These are phyloP conservation scores for Colletotrichum truncatum DNA, from an alignment of 2,329 filamentous ascomycete genomes.

Conservation along the genomic window DNA sequence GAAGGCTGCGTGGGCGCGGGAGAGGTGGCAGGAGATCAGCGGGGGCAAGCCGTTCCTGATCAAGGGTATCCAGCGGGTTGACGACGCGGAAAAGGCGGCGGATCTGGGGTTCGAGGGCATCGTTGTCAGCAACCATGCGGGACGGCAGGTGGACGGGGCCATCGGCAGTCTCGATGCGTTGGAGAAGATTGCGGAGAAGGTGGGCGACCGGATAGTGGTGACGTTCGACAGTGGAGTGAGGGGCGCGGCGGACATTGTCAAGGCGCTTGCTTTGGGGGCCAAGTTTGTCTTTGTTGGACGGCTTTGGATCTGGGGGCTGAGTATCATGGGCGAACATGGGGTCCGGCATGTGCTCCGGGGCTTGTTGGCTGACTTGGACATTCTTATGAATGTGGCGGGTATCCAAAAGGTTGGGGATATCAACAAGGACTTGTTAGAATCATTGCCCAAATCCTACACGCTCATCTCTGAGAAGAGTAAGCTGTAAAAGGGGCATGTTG, in stretches of 20 bases:
- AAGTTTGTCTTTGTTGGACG: conserved; percentile 67
- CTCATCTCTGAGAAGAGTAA: conserved; percentile 20
- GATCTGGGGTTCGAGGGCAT: conserved; percentile 68
- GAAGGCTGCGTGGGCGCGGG: conserved; percentile 68
- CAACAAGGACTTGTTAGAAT: conserved; percentile 24
- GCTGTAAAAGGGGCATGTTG: background rate
- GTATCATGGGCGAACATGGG: conserved; percentile 25
- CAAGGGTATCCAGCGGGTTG: conserved; percentile 70
- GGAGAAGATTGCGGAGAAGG: conserved; percentile 53
- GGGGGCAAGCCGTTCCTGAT: conserved; percentile 67
- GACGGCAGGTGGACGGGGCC: conserved; percentile 55
- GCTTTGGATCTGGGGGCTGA: conserved; percentile 59
- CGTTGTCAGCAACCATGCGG: conserved; percentile 69
- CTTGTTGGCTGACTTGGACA: conserved; percentile 61
- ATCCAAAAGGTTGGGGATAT: conserved; percentile 52
- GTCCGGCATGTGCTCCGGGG: conserved; percentile 13
- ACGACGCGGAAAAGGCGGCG: conserved; percentile 65
- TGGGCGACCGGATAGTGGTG: conserved; percentile 38
- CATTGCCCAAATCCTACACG: conserved; percentile 10
- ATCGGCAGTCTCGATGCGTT: conserved; percentile 57
- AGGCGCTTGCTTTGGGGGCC: conserved; percentile 65
- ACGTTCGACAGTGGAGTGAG: conserved; percentile 59
- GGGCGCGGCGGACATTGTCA: conserved; percentile 66
- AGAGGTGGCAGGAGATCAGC: conserved; percentile 67
- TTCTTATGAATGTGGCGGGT: conserved; percentile 64